Percentiles rank a stretch among this genome's conserved stretches.
phyloP scores from a whole-genome alignment of 257 asterid genomes.

The Solanum paucissectum region DNA sequence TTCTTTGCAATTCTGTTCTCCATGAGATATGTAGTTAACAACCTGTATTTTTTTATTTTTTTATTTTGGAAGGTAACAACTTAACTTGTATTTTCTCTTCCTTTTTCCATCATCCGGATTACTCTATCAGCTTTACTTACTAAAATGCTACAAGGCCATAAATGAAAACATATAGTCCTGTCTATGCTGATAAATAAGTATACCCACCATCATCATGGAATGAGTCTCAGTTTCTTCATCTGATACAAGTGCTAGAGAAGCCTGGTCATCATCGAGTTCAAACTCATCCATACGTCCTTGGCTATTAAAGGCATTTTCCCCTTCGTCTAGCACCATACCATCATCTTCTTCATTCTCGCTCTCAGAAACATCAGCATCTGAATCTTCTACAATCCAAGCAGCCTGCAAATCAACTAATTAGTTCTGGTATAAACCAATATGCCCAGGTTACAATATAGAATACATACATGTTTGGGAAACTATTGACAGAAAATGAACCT shows the following conservation, averaged over 20 bases:
- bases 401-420: conserved; percentile 43
- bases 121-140: not conserved
- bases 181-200: not conserved
- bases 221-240: conserved; percentile 79
- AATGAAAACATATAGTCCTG: not conserved
- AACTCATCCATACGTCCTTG: conserved; percentile 28
- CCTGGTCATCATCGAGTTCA: conserved; percentile 75
- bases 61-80: not conserved
- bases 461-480: not conserved
- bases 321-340: conserved; percentile 75
- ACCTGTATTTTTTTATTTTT: not conserved
- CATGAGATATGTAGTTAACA: not conserved
- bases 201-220: conserved; percentile 78
- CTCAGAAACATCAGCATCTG: conserved; percentile 50
- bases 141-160: not conserved
- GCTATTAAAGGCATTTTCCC: conserved; percentile 27
- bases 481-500: conserved; percentile 30
- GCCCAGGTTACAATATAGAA: not conserved
- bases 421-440: not conserved
- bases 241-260: conserved; percentile 55
- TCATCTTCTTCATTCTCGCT: conserved; percentile 63
- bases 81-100: not conserved
- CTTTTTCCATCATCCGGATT: not conserved
- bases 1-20: not conserved
- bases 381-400: conserved; percentile 90